Evolutionary conservation across 495 filamentous ascomycete genomes (phyloP).

Genomic region (Podospora conica): DNA sequence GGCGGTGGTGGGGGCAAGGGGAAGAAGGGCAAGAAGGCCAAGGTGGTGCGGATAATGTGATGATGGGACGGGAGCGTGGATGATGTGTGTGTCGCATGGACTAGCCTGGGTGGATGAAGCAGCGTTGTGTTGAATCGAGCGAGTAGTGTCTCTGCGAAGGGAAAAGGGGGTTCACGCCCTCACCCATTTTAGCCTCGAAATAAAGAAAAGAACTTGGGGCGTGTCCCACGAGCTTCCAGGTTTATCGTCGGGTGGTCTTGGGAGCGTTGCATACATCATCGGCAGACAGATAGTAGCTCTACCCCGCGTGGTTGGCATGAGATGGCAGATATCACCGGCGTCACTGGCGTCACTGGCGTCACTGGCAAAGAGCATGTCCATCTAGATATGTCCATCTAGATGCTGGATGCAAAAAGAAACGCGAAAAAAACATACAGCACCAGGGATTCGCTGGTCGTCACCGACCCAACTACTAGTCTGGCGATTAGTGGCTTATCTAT

Average conservation of each 20-base stretch:
- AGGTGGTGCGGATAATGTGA: slow-evolving; percentile 46
- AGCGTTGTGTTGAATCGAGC: neutral
- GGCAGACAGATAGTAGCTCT: neutral
- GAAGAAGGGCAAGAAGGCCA: slow-evolving; percentile 75
- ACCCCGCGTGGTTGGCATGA: neutral
- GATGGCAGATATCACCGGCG: no score
- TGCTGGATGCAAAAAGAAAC: no score
- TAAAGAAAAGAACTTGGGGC: neutral
- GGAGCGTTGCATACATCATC: neutral
- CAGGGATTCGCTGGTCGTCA: no score
- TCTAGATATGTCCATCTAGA: no score
- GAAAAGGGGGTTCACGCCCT: neutral
- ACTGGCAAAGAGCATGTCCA: neutral
- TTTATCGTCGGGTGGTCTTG: neutral
- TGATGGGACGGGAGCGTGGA: neutral
- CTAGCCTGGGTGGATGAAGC: neutral
- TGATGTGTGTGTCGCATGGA: neutral
- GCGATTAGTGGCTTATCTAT: no score
- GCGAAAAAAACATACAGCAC: no score
- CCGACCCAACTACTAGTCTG: no score
- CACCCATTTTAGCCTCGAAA: neutral
- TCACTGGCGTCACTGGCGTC: no score
- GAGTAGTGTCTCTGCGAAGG: neutral
- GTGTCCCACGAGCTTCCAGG: neutral
- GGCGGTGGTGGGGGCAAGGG: slow-evolving; percentile 35